phyloP scores from a whole-genome alignment of 768 basidiomycete species.

The Macrolepiota albuminosa region DNA sequence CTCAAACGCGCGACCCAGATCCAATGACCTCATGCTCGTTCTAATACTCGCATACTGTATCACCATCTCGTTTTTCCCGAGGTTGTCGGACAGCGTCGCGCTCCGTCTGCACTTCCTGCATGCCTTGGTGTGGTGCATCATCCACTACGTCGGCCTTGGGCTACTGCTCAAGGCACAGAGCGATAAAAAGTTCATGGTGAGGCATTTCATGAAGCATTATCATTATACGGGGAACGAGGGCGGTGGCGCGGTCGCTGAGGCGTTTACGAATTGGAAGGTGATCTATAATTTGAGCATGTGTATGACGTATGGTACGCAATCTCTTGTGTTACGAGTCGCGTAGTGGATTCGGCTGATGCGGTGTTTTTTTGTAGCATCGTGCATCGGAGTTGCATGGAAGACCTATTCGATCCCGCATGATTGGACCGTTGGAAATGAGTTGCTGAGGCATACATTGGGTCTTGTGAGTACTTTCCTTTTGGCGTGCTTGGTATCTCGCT shows the following conservation, averaged over 20 bases:
- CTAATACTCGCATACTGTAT: conserved; percentile 69
- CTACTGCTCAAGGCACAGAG: conserved; percentile 81
- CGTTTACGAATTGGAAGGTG: conserved; percentile 93
- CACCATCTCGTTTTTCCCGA: conserved; percentile 54
- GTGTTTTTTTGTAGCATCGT: conserved; percentile 56
- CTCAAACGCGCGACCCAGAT: conserved; percentile 38
- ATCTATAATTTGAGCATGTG: conserved; percentile 89
- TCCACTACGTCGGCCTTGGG: conserved; percentile 89
- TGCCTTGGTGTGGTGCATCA: conserved; percentile 77
- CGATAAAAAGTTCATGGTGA: conserved; percentile 80
- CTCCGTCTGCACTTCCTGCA: conserved; percentile 77
- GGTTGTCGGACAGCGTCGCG: conserved; percentile 39
- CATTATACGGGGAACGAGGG: conserved; percentile 73
- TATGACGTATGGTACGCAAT: conserved; percentile 82
- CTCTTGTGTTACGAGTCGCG: neutral
- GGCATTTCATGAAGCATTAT: conserved; percentile 94
- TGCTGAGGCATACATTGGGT: conserved; percentile 87
- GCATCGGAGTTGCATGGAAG: conserved; percentile 83
- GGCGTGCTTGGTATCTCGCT: conserved; percentile 4
- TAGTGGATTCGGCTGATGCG: conserved; percentile 1
- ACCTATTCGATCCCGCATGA: conserved; percentile 77
- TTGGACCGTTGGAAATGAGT: conserved; percentile 85
- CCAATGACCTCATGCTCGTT: conserved; percentile 79
- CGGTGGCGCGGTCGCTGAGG: conserved; percentile 83
- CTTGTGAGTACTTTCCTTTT: conserved; percentile 45